A percentile compares a stretch with the other conserved stretches of the same genome.
phyloP scores from a whole-genome alignment of 2,329 filamentous ascomycete species.

The Chrysosporium queenslandicum region DNA sequence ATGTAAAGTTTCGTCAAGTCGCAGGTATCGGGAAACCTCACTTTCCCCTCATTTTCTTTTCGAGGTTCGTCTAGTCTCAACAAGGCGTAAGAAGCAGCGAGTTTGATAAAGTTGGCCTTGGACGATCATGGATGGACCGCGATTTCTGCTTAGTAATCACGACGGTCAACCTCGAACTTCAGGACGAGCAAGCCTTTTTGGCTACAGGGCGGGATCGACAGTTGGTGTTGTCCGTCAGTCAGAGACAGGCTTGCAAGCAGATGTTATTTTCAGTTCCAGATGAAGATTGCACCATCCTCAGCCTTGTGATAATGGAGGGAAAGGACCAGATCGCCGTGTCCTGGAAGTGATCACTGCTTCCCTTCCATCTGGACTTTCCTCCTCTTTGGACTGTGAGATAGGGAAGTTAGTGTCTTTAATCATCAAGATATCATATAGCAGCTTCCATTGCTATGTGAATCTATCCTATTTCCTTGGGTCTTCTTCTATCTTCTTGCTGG shows the following conservation, averaged over 20 bases:
- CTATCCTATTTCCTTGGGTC: neutral
- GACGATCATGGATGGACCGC: too few relatives aligned
- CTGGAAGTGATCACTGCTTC: neutral
- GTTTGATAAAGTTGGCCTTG: too few relatives aligned
- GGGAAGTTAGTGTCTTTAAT: neutral
- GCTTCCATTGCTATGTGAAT: conserved; percentile 7
- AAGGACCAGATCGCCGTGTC: neutral
- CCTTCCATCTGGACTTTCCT: neutral
- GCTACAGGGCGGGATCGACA: too few relatives aligned
- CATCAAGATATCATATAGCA: conserved; percentile 1
- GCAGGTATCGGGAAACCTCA: too few relatives aligned
- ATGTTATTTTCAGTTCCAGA: neutral
- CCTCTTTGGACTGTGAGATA: neutral
- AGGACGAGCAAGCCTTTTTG: too few relatives aligned
- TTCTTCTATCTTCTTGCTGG: neutral
- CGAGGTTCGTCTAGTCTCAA: too few relatives aligned
- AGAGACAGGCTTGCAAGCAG: neutral
- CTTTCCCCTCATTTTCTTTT: too few relatives aligned
- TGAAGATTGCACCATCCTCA: too few relatives aligned
- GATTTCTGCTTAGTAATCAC: too few relatives aligned
- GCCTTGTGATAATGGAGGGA: neutral
- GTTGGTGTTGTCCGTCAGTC: neutral
- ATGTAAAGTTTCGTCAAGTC: too few relatives aligned
- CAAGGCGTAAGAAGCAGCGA: too few relatives aligned
- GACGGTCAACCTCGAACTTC: too few relatives aligned